Base-by-base conservation (phyloP, 2,329 filamentous ascomycete species). In the Harringtonia lauricola region DNA sequence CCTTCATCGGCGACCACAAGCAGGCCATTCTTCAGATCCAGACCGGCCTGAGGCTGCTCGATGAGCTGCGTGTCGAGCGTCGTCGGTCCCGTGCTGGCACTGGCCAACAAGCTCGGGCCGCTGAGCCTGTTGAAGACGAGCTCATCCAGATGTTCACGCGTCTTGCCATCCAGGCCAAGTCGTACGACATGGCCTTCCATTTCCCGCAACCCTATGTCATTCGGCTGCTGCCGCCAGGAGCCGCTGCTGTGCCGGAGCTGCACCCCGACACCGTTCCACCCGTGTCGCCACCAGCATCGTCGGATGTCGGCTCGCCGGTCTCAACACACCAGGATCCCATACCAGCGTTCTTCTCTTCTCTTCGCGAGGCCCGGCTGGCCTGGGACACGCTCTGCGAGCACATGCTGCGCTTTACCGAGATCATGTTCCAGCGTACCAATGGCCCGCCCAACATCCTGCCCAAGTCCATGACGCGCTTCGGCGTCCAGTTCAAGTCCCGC, bases 151-250 rank as follows among this genome's bases (percentile, higher is more conserved):
- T 81, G 64, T 81, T 81, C 51, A 79, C 72, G 2, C 69, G 77
- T 5, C 63, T 81, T 2, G 76, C 75, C 3, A 77, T 81, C 36
- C 77, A 81, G 55, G 77, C 77, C 36, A 81, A 81, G 54, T 79
- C 76, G 1, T 81, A 81, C 54, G 77, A 81, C 52, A 76, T 81
- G 74, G 77, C 77, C 28, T 81, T 81, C 53, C 77, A 81, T 55
- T 80, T 81, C 47, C 76, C 76, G 1, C 66, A 76, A 26, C 76
- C 76, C 1, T 78, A 71, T 44, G 75, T 80, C 8, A 74, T 81
- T 47, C 67, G 67, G 7, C 62, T 75, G 10, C 67, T 66, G 1
- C 62, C 68, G 47, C 14, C 21, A 7, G n/a, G 31, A 5, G 7
- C 36, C 7, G 47, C 60, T 37, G 54, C 34, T 8, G 10, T 12